phyloP scores from a whole-genome alignment of 225 moss, liverwort and hornwort genomes.

The Physcomitrellopsis africana region DNA sequence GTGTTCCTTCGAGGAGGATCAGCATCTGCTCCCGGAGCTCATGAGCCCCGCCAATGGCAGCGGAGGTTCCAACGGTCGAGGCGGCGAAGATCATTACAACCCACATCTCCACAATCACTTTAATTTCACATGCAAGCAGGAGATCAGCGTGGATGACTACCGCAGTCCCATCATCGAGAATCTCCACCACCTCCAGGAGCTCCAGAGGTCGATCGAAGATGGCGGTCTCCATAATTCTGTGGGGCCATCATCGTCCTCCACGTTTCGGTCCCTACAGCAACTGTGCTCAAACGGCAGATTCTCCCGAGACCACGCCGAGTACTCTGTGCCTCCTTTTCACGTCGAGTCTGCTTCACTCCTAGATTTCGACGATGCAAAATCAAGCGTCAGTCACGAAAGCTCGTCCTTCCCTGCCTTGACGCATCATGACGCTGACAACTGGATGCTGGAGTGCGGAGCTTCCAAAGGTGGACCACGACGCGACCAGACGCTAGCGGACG shows the following conservation, averaged over 20 bases:
- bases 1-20: constrained; percentile 47
- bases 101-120: constrained; percentile 27
- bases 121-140: constrained; percentile 42
- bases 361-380: constrained; percentile 40
- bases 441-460: constrained; percentile 29
- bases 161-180: constrained; percentile 10
- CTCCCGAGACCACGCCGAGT: constrained; percentile 12
- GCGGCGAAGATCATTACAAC: neutral
- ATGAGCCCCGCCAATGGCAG: neutral
- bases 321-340: constrained; percentile 32
- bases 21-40: neutral
- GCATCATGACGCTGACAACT: constrained; percentile 30
- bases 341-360: constrained; percentile 13
- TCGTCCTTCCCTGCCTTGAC: constrained; percentile 15
- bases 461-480: constrained; percentile 21
- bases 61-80: constrained; percentile 11
- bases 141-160: constrained; percentile 53
- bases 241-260: constrained; percentile 46
- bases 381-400: constrained; percentile 34
- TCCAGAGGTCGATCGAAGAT: constrained; percentile 29
- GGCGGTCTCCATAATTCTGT: neutral
- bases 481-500: constrained; percentile 49
- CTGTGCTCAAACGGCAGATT: constrained; percentile 8
- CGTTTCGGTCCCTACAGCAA: constrained; percentile 27
- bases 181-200: constrained; percentile 38